Percentiles rank a stretch among this genome's conserved stretches.
Conservation (phyloP, 208 protist genomes). For the Wallacemonas rigidus region DNA sequence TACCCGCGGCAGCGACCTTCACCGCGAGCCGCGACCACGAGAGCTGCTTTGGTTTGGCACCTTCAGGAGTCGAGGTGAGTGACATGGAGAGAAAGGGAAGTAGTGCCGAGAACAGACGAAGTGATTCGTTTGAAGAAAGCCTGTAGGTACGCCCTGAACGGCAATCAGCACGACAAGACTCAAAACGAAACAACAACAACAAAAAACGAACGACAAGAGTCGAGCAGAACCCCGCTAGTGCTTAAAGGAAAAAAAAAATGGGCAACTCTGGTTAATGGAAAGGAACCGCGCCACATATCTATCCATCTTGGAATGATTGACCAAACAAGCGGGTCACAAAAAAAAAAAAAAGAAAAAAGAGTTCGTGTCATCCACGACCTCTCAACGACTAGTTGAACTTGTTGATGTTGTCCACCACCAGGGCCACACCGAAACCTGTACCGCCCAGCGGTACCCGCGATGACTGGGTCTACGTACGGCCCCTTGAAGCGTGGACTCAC, state of each 20-base stretch:
- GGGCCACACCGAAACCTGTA: conserved; percentile 73
- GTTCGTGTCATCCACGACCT: too few relatives aligned
- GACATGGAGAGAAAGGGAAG: too few relatives aligned
- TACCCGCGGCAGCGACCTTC: background rate
- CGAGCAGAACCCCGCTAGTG: too few relatives aligned
- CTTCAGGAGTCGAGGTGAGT: background rate
- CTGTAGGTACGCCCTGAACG: too few relatives aligned
- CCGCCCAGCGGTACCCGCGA: conserved; percentile 63
- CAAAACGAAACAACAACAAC: background rate
- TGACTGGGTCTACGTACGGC: conserved; percentile 79
- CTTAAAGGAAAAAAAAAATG: conserved; percentile 3
- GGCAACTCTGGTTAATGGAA: background rate
- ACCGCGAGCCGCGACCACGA: background rate
- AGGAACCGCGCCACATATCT: background rate
- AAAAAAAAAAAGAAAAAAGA: conserved; percentile 8
- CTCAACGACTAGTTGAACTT: conserved; percentile 24
- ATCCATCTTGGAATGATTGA: too few relatives aligned
- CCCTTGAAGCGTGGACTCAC: conserved; percentile 64
- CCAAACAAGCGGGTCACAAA: conserved; percentile 19
- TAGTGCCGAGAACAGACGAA: too few relatives aligned
- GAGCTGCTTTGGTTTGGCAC: background rate
- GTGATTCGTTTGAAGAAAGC: too few relatives aligned
- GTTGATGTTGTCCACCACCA: conserved; percentile 59
- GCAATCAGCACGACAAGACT: background rate
- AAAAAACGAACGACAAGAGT: background rate